Conservation (phyloP, 257 asterid species). For the Primulina eburnea region DNA sequence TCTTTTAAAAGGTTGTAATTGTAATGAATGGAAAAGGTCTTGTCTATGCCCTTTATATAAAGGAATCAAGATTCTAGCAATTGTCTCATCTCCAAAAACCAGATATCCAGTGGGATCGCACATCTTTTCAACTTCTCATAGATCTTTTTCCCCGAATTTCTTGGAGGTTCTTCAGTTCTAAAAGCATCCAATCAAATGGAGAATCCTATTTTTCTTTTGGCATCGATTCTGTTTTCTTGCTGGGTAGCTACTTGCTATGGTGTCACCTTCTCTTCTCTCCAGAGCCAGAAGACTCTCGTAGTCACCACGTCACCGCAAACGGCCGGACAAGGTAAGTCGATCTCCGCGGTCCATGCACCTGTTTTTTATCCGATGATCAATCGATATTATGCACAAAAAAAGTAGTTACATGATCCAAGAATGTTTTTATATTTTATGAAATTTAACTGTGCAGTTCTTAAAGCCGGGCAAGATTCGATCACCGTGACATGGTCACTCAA, state of each 20-base stretch:
- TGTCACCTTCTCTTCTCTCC: neutral
- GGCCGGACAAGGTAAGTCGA: neutral
- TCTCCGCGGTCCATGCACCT: no score
- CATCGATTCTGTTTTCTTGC: neutral
- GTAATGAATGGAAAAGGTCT: neutral
- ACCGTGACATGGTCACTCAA: conserved; percentile 29
- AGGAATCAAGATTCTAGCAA: neutral
- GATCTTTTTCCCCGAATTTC: neutral
- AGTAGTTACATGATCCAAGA: no score
- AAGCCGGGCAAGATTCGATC: conserved; percentile 25
- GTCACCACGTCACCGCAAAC: neutral
- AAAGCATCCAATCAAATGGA: neutral
- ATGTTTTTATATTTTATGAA: no score
- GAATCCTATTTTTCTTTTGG: neutral
- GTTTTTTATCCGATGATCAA: no score
- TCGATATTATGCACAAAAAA: neutral
- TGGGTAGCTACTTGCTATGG: neutral
- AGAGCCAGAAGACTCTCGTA: neutral
- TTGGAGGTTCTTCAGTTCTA: neutral
- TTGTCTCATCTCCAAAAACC: neutral
- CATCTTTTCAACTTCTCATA: neutral
- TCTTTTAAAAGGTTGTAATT: neutral
- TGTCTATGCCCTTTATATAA: neutral
- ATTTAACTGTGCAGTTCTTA: conserved; percentile 16
- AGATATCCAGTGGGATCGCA: neutral